These are phyloP conservation scores for Lojkania enalia DNA, from an alignment of 2,329 filamentous ascomycete species.

Conservation along the genomic window DNA sequence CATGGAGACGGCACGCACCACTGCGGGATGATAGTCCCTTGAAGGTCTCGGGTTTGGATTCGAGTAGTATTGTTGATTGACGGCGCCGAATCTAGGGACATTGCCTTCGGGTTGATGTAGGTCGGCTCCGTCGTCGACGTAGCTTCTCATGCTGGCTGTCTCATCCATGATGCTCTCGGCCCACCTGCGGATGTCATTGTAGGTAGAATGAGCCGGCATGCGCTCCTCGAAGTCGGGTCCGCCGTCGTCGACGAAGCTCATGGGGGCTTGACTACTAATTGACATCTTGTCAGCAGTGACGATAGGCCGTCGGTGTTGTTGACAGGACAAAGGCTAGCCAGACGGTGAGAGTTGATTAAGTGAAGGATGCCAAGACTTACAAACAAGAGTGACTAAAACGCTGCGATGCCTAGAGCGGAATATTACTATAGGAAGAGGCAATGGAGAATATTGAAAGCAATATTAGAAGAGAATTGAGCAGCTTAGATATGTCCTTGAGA, in stretches of 20 bases:
- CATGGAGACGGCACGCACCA: conserved; percentile 26
- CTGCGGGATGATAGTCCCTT: conserved; percentile 7
- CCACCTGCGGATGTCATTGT: neutral
- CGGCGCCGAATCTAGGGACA: conserved; percentile 19
- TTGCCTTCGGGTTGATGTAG: conserved; percentile 8
- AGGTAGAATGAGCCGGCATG: conserved; percentile 14
- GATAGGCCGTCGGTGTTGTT: no score
- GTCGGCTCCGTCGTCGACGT: conserved; percentile 35
- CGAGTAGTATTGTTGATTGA: conserved; percentile 21
- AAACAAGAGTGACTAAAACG: no score
- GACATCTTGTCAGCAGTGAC: no score
- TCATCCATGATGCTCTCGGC: neutral
- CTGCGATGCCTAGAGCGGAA: no score
- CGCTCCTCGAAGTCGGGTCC: conserved; percentile 17
- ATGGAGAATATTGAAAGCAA: no score
- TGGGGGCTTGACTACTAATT: no score
- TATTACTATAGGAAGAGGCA: no score
- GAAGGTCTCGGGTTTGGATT: neutral
- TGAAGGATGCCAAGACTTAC: no score
- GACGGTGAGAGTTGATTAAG: no score
- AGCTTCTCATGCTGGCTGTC: conserved; percentile 23
- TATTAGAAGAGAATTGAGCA: no score
- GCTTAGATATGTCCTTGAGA: no score
- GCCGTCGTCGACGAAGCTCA: conserved; percentile 28
- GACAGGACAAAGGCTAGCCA: no score